Base-by-base conservation (phyloP, 345 rosid genomes). In the Salix brachista region DNA sequence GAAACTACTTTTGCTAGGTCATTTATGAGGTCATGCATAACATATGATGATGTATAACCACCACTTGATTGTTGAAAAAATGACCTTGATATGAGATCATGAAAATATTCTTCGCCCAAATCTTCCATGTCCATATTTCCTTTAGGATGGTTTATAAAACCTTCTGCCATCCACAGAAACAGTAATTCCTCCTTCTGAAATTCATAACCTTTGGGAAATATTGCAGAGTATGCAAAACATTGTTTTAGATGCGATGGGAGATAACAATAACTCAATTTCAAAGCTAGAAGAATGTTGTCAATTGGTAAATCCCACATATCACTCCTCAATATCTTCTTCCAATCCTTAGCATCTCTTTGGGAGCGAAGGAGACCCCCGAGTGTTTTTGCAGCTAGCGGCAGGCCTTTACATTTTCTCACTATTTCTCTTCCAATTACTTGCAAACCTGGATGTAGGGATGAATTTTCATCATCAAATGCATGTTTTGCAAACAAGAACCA, bases 141-240 rank as follows among this genome's bases (percentile, higher is more conserved):
- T 19, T 56, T 28, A 3, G 67, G 48, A 10, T 70, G 72, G 21
- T n/a, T 72, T n/a, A 80, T 26, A 75, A 80, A 71, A 28, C 83
- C 76, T 26, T 75, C 83, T 14, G 83, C 83, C 83, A 80, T 80
- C 79, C 79, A 80, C 34, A 75, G 71, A 30, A 13, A 23, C 28
- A 72, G 6, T 28, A 72, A 54, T 3, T 54, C 65, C 25, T 72
- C 46, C 26, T 32, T 72, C 5, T 21, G 18, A 18, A 72, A 72
- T 21, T 32, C 32, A 56, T 52, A 72, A 30, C 36, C 75, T 26
- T 72, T 72, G 2, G 75, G 75, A 34, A 72, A 72, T 21, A 69
- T 46, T n/a, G 58, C 72, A 7, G 36, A 69, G 19, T 44, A 69
- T 13, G 58, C 30, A 13, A 69, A 69, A 23, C 72, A 46, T 42